These are phyloP conservation scores for Paramecium primaurelia DNA, from an alignment of 73 alveolate species.

Conservation along the genomic window DNA sequence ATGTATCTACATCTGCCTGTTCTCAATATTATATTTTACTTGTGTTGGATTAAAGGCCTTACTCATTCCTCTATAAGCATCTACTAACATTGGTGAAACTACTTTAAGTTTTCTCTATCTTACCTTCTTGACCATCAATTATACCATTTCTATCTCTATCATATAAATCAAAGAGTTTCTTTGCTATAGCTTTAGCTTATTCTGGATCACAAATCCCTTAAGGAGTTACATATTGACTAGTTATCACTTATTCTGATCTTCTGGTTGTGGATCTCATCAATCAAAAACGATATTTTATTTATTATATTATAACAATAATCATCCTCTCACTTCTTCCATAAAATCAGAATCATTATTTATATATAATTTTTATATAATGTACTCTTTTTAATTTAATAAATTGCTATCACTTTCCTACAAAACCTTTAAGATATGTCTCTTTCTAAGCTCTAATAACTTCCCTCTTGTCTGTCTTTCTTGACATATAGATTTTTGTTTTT, in stretches of 20 bases:
- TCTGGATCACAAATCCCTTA: slow-evolving; percentile 29
- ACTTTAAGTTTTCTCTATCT: not conserved
- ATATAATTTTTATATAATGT: not conserved
- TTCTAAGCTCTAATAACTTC: slow-evolving; percentile 10
- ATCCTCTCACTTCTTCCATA: not conserved
- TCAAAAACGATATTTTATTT: not conserved
- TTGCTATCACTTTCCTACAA: slow-evolving; percentile 23
- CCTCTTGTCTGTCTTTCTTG: slow-evolving; percentile 29
- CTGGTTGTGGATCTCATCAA: not conserved
- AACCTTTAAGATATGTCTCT: slow-evolving; percentile 25
- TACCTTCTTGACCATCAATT: slow-evolving; percentile 15
- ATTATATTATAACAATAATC: not conserved
- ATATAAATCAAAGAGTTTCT: slow-evolving; percentile 27
- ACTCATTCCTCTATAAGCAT: slow-evolving; percentile 40
- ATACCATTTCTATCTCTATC: slow-evolving; percentile 47
- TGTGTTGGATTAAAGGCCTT: slow-evolving; percentile 45
- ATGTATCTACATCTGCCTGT: slow-evolving; percentile 33
- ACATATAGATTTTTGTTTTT: slow-evolving; percentile 9
- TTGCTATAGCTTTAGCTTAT: slow-evolving; percentile 31
- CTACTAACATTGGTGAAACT: not conserved
- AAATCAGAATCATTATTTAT: not conserved
- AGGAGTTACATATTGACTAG: slow-evolving; percentile 34
- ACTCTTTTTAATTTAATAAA: not conserved
- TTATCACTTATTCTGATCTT: not conserved
- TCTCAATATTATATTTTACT: not conserved